Percentiles rank a stretch among this genome's conserved stretches.
phyloP scores from a whole-genome alignment of 352 stramenopile genomes.

The Phytophthora sojae region DNA sequence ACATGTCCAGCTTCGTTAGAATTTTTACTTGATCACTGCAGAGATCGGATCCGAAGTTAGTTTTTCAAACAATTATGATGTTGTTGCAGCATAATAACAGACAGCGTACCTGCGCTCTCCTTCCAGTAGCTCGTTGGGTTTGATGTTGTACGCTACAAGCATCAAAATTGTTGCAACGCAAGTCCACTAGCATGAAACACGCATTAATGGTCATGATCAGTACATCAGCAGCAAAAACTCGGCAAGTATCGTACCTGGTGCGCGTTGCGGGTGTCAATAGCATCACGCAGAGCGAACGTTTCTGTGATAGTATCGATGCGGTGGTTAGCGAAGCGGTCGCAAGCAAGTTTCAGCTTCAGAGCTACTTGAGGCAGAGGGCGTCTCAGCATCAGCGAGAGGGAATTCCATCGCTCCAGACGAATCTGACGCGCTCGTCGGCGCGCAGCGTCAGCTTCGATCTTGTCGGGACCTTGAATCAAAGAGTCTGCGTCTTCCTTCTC shows the following conservation, averaged over 20 bases:
- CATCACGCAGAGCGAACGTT: conserved; percentile 65
- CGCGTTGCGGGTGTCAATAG: conserved; percentile 70
- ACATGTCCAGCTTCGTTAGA: conserved; percentile 68
- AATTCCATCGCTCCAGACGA: conserved; percentile 70
- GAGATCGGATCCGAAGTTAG: conserved; percentile 10
- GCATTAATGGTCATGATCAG: too few species aligned
- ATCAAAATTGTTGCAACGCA: conserved; percentile 75
- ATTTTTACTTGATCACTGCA: conserved; percentile 43
- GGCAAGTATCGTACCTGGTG: conserved; percentile 52
- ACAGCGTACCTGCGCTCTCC: conserved; percentile 50
- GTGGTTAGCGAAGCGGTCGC: conserved; percentile 62
- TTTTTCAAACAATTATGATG: too few species aligned
- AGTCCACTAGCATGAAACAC: conserved; percentile 51
- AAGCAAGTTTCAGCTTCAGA: conserved; percentile 55
- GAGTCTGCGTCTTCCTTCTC: conserved; percentile 13
- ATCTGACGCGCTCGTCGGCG: conserved; percentile 57
- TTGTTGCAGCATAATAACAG: background rate
- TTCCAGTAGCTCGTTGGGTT: conserved; percentile 42
- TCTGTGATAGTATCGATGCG: conserved; percentile 64
- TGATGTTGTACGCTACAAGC: conserved; percentile 66
- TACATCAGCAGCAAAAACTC: too few species aligned
- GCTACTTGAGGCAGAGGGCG: conserved; percentile 62
- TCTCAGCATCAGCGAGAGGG: conserved; percentile 68
- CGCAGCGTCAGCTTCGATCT: conserved; percentile 50
- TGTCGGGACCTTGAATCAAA: conserved; percentile 22